phyloP scores from a whole-genome alignment of 1,139 yeast species.

The Zygoascus hellenicus region DNA sequence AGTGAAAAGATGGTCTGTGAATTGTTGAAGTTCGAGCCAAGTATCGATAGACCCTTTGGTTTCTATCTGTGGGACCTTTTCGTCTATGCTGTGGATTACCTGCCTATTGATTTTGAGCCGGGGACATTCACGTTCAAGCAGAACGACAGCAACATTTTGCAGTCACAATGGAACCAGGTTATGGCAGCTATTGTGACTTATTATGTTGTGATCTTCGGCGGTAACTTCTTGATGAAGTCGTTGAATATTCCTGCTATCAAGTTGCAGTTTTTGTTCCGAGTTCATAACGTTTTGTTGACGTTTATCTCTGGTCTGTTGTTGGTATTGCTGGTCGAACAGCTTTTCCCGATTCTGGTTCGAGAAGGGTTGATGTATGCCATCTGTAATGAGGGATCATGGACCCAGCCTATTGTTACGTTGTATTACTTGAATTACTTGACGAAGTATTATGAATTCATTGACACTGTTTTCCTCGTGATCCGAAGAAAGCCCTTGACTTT shows the following conservation, averaged over 20 bases:
- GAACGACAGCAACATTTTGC: slow-evolving; percentile 37
- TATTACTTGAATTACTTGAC: slow-evolving; percentile 48
- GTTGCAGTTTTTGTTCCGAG: slow-evolving; percentile 64
- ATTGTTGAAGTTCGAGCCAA: slow-evolving; percentile 40
- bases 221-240: slow-evolving; percentile 53
- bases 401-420: slow-evolving; percentile 74
- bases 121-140: slow-evolving; percentile 67
- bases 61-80: slow-evolving; percentile 85
- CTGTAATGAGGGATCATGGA: slow-evolving; percentile 76
- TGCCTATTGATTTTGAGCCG: slow-evolving; percentile 37
- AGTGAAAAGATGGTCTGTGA: slow-evolving; percentile 1
- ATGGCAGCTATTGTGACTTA: slow-evolving; percentile 57
- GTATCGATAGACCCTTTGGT: slow-evolving; percentile 83
- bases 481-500: slow-evolving; percentile 82
- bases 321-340: slow-evolving; percentile 71
- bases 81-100: slow-evolving; percentile 46
- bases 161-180: slow-evolving; percentile 45
- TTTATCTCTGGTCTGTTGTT: slow-evolving; percentile 60
- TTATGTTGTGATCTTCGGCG: slow-evolving; percentile 81
- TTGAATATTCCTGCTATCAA: slow-evolving; percentile 58
- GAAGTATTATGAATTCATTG: slow-evolving; percentile 67
- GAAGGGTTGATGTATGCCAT: slow-evolving; percentile 84
- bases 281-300: slow-evolving; percentile 79
- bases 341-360: slow-evolving; percentile 68
- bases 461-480: slow-evolving; percentile 86